A percentile compares a stretch with the other conserved stretches of the same genome.
Evolutionary conservation across 306 rosid species (phyloP).

Genomic region (Corylus heterophylla): DNA sequence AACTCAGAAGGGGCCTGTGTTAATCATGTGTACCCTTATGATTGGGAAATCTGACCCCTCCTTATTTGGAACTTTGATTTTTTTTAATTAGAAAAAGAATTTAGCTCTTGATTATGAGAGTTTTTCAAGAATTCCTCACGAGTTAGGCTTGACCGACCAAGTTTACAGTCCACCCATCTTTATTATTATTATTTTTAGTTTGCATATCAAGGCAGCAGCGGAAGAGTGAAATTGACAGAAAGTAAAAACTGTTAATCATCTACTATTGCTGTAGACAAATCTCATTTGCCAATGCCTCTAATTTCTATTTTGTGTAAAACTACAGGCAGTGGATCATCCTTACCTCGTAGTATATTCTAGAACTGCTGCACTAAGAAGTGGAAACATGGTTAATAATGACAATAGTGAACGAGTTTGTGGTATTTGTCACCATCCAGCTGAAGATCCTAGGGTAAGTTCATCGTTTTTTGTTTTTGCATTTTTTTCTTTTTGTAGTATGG

Average conservation of each 20-base stretch:
- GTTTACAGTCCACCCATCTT: not conserved
- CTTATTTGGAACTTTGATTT: not conserved
- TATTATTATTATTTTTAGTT: not conserved
- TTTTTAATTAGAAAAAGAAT: not conserved
- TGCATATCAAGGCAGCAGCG: not conserved
- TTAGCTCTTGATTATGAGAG: not conserved
- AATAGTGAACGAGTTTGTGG: slow-evolving; percentile 62
- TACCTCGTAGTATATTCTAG: slow-evolving; percentile 86
- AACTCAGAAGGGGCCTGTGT: not conserved
- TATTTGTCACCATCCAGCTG: slow-evolving; percentile 70
- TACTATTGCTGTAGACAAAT: not conserved
- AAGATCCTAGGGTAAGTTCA: slow-evolving; percentile 68
- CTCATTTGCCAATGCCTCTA: not conserved
- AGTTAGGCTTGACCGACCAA: not conserved
- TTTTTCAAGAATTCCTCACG: not conserved
- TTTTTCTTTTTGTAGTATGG: not conserved
- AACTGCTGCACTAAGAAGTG: slow-evolving; percentile 52
- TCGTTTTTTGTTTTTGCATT: not conserved
- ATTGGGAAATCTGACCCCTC: not conserved
- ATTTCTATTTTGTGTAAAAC: slow-evolving; percentile 12
- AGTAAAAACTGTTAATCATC: not conserved
- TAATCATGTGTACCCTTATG: not conserved
- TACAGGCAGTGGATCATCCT: slow-evolving; percentile 89
- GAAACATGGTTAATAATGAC: slow-evolving; percentile 25
- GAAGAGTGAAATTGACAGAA: not conserved